Conservation (phyloP, 2,329 filamentous ascomycete genomes). For the Pseudonectria buxi region DNA sequence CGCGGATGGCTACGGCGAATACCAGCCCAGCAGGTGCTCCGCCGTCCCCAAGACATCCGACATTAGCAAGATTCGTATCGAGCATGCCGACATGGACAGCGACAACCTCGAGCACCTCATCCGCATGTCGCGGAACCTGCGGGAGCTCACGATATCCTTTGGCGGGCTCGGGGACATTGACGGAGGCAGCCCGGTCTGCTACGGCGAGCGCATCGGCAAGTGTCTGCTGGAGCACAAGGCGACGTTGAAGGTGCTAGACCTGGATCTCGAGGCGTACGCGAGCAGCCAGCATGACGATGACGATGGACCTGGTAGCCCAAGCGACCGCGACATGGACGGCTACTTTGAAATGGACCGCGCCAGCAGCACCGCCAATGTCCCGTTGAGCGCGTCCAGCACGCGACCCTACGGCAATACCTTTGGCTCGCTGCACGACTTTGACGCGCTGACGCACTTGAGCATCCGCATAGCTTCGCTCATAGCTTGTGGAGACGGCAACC, state of each 20-base stretch:
- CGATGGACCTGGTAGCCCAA: no score
- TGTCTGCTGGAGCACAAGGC: background rate
- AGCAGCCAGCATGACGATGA: no score
- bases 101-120: background rate
- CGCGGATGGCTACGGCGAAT: background rate
- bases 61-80: background rate
- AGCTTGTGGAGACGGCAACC: no score
- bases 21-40: background rate
- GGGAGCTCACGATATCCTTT: conserved; percentile 1
- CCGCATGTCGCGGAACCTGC: background rate
- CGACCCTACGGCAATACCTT: no score
- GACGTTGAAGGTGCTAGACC: background rate
- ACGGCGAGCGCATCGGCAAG: background rate
- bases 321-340: no score
- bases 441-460: no score
- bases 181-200: background rate
- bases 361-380: no score
- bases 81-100: background rate
- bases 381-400: no score
- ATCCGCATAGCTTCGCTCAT: no score
- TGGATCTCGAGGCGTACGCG: background rate
- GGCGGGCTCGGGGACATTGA: background rate
- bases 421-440: no score
- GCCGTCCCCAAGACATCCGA: background rate
- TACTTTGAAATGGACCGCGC: no score